phyloP scores from a whole-genome alignment of 805 yeast species.

The Candida alai region DNA sequence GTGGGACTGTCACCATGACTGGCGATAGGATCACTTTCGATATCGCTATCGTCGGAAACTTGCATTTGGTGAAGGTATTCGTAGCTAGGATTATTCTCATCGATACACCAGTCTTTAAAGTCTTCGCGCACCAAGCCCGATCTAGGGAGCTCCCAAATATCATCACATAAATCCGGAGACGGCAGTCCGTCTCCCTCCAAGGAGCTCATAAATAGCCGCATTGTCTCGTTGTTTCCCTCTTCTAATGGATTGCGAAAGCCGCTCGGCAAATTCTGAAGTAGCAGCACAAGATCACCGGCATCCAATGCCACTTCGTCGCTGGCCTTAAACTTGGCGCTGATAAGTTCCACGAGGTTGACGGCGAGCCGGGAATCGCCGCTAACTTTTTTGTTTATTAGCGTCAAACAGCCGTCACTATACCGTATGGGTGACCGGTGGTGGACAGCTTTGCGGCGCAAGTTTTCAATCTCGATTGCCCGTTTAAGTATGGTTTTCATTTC shows the following conservation, averaged over 20 bases:
- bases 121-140: conserved; percentile 11
- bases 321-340: conserved; percentile 16
- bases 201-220: neutral
- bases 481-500: conserved; percentile 53
- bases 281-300: conserved; percentile 8
- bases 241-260: conserved; percentile 15
- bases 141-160: neutral
- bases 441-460: conserved; percentile 10
- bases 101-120: conserved; percentile 11
- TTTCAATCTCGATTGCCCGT: conserved; percentile 49
- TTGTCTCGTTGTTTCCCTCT: neutral
- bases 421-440: conserved; percentile 8
- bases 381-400: conserved; percentile 15
- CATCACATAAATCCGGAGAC: conserved; percentile 4
- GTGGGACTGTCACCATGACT: too few relatives aligned
- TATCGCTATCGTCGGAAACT: conserved; percentile 25
- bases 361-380: conserved; percentile 34
- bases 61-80: conserved; percentile 25
- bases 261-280: conserved; percentile 10
- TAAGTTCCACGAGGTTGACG: conserved; percentile 29
- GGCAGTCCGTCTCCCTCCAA: neutral
- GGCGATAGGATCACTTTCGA: too few relatives aligned
- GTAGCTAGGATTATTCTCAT: conserved; percentile 6
- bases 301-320: conserved; percentile 5
- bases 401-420: conserved; percentile 14